These are phyloP conservation scores for Mangifera indica DNA, from an alignment of 345 rosid genomes.

Conservation along the genomic window DNA sequence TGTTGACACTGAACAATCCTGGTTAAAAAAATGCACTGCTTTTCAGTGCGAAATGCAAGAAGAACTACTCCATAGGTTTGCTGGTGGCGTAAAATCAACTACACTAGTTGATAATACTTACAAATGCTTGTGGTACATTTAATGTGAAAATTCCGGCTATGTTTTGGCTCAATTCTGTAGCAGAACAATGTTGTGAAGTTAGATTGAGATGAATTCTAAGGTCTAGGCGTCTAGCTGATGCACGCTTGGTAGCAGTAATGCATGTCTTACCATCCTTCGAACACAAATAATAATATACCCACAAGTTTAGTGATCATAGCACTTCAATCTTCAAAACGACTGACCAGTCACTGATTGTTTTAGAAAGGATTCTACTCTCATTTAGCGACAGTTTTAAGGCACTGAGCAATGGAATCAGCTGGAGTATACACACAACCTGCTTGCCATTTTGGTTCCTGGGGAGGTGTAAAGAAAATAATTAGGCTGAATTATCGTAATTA, in stretches of 20 bases:
- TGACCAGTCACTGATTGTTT: conserved; percentile 74
- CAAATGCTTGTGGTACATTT: not conserved
- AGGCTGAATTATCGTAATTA: conserved; percentile 10
- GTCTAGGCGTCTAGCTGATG: too few relatives aligned
- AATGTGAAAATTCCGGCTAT: not conserved
- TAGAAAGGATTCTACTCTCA: conserved; percentile 66
- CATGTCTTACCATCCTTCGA: not conserved
- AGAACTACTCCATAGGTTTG: too few relatives aligned
- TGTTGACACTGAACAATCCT: too few relatives aligned
- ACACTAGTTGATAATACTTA: too few relatives aligned
- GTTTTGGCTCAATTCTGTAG: not conserved
- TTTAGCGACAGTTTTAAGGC: conserved; percentile 67
- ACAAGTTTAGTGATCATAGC: too few relatives aligned
- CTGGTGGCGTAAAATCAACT: too few relatives aligned
- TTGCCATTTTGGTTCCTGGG: conserved; percentile 88
- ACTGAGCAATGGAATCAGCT: conserved; percentile 88
- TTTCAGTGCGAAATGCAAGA: too few relatives aligned
- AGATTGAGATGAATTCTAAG: not conserved
- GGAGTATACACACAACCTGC: conserved; percentile 76
- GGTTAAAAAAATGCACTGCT: too few relatives aligned
- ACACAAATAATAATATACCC: too few relatives aligned
- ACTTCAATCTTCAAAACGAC: conserved; percentile 50
- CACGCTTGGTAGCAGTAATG: conserved; percentile 6
- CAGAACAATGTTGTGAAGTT: not conserved
- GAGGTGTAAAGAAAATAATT: not conserved